phyloP scores from a whole-genome alignment of 2,329 filamentous ascomycete genomes.

The Colletotrichum tropicicola region DNA sequence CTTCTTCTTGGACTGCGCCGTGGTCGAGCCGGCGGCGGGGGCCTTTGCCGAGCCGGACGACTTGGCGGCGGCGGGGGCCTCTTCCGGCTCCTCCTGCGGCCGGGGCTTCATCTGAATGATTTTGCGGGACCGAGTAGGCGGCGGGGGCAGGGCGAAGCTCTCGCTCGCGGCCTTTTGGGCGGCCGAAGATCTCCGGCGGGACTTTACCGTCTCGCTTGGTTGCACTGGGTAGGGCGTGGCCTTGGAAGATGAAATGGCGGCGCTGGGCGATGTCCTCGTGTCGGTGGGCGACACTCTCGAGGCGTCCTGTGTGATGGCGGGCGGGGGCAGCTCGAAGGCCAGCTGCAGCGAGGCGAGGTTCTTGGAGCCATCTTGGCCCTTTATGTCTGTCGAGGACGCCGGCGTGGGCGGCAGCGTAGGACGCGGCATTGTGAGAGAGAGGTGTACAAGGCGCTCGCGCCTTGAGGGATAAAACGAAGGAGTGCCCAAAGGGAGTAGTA shows the following conservation, averaged over 20 bases:
- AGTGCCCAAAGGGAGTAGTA: background rate
- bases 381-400: conserved; percentile 81
- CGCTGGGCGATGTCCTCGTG: conserved; percentile 40
- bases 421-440: conserved; percentile 66
- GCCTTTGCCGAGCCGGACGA: conserved; percentile 20
- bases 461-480: background rate
- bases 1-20: conserved; percentile 71
- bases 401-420: conserved; percentile 77
- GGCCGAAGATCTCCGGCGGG: conserved; percentile 60
- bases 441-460: background rate
- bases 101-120: conserved; percentile 97
- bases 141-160: conserved; percentile 85
- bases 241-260: conserved; percentile 30
- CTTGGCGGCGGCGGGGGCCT: conserved; percentile 31
- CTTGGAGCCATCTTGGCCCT: conserved; percentile 72
- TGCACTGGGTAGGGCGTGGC: conserved; percentile 53
- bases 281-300: conserved; percentile 55
- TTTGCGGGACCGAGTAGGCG: conserved; percentile 89
- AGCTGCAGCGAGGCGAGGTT: conserved; percentile 70
- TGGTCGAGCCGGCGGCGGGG: conserved; percentile 22
- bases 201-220: conserved; percentile 60
- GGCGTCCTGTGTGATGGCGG: conserved; percentile 67
- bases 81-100: conserved; percentile 48
- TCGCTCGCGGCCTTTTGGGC: conserved; percentile 59
- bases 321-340: conserved; percentile 80